Evolutionary conservation across 2,329 filamentous ascomycete species (phyloP), one percentile per base, ranked within the genome.

Genomic region (Diplocarpon rosae): DNA sequence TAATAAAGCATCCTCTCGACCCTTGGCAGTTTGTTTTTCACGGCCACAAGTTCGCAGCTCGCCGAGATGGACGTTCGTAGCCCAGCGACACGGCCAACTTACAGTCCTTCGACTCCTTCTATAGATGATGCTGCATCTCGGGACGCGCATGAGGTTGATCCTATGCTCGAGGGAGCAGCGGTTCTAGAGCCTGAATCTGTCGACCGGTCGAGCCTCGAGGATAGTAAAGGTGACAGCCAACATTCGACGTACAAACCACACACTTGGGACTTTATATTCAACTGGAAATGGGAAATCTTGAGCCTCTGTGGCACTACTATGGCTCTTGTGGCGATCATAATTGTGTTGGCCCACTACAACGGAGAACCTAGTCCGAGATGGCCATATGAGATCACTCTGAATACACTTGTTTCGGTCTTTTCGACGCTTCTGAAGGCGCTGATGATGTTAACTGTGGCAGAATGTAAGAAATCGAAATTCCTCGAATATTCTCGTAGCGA

Each of bases 361-460:
- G 34, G 33, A 27, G 12, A 37, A 29, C 33, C 40, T 1, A 37
- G 17, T 13, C 41, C 41, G 10, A 20, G 4, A 10, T 43, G 34
- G 41, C 41, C 41, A 8, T 30, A 37, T 32, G 27, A 24, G 30
- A 37, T 43, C 28, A 32, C 34, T 8, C 28, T 43, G 14, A 43
- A 43, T 27, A 38, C 41, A 6, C 27, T 43, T 8, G n/a, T 43
- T 15, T 43, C 41, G 11, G 20, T 43, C 13, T 43, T 38, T 16
- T 38, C 41, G n/a, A 38, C 41, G 12, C 35, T 43, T 20, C 16
- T 43, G 16, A 43, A 43, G 9, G 34, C 41, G 2, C 13, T 38
- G 15, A 43, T 43, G 41, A 38, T 43, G 41, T 17, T 43, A 13
- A 28, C 35, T 37, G 41, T 43, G 11, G 41, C 41, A 12, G 34